Base-by-base conservation (phyloP, 2,329 filamentous ascomycete species). In the Eutypa lata region DNA sequence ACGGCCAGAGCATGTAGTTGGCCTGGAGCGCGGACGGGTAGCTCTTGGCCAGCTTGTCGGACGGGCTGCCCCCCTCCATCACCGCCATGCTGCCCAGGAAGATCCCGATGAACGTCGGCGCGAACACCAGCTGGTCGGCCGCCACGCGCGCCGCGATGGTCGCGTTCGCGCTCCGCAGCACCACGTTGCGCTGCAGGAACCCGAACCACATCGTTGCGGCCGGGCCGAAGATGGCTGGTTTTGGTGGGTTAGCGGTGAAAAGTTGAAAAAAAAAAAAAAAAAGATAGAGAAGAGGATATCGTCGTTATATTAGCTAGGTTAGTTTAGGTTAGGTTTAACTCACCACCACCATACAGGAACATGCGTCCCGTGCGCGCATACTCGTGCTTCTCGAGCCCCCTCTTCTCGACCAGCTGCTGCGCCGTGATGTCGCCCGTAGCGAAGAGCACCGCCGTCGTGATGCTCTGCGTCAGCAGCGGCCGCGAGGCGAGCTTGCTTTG, bases 381-480 rank as follows among this genome's bases (percentile, higher is more conserved):
- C 65, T 93, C 88, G 70, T 99, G 93, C 59, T 89, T 88, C 61
- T 87, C 74, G 24, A 89, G 61, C 18, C 91, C 92, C 65, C 81
- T 86, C 71, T 85, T 87, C 75, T 97, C 93, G 54, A 99, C 89
- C 35, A 84, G 79, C 74, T 97, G 93, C 74, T 99, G 94, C 37
- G 94, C 91, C 61, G 95, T 86, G 55, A 88, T 79, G 75, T 99
- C 94, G 65, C 94, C 94, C 14, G 91, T 90, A 53, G 89, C 92
- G 70, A 97, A 99, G 58, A 99, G 86, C 54, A 97, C 82, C 47
- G 90, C 89, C 38, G 93, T 97, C 52, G 91, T 96, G 64, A 96
- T 76, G 69, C 88, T 90, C 78, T 96, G 91, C 11, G 93, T 97
- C 66, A 97, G 83, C 63, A 97, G 78, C 55, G 93, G 93, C 67